Evolutionary conservation across 805 yeast species (phyloP).

Genomic region (Hyphopichia homilentoma): DNA sequence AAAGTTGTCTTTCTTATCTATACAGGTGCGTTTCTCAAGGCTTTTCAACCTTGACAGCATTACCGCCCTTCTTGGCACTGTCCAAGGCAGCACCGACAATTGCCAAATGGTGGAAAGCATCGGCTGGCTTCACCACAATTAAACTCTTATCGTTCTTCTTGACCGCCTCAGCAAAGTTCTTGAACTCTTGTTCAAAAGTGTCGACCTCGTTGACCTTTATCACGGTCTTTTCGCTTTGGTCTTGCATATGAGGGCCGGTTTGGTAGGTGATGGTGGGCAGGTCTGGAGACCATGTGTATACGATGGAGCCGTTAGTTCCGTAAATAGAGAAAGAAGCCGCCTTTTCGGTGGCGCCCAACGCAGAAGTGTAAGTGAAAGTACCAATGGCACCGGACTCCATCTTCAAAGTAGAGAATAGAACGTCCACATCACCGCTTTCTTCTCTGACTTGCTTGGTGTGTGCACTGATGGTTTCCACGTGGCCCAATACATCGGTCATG

Average conservation of each 20-base stretch:
- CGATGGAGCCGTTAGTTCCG: constrained; percentile 76
- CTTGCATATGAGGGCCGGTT: constrained; percentile 25
- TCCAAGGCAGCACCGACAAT: constrained; percentile 81
- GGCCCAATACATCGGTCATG: constrained; percentile 77
- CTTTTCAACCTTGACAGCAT: constrained; percentile 43
- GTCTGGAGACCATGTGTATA: constrained; percentile 60
- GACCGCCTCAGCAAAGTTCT: constrained; percentile 56
- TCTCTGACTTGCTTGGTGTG: constrained; percentile 72
- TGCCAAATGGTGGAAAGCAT: constrained; percentile 90
- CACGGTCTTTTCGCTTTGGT: constrained; percentile 50
- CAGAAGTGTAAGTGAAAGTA: constrained; percentile 82
- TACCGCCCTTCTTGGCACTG: constrained; percentile 56
- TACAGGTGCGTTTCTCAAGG: no score
- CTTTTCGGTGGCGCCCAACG: constrained; percentile 79
- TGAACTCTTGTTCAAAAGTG: constrained; percentile 44
- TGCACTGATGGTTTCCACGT: constrained; percentile 67
- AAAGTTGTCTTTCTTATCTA: no score
- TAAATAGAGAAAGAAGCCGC: constrained; percentile 62
- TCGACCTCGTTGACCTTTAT: constrained; percentile 43
- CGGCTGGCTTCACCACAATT: constrained; percentile 61
- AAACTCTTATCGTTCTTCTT: constrained; percentile 54
- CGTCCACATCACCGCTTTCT: constrained; percentile 79
- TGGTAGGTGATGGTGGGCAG: constrained; percentile 37
- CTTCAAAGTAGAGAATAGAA: constrained; percentile 65
- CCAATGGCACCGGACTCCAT: constrained; percentile 67